Percentiles rank a stretch among this genome's conserved stretches.
Evolutionary conservation across 768 basidiomycete genomes (phyloP).

Genomic region (Kockovaella imperatae): DNA sequence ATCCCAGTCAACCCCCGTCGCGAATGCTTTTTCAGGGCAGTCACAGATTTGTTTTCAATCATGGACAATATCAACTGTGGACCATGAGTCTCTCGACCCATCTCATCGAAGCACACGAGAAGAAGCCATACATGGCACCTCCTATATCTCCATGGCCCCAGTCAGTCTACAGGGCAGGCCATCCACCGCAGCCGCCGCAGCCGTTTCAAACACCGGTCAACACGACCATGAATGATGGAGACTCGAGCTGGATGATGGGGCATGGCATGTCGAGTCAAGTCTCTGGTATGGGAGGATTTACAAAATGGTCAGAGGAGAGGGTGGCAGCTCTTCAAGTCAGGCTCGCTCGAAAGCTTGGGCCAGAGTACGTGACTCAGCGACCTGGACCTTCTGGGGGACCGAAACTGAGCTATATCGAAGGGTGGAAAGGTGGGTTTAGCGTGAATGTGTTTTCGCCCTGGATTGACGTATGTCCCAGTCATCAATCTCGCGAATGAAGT

Average conservation of each 20-base stretch:
- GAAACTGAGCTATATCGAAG: slow-evolving; percentile 82
- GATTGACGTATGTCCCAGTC: slow-evolving; percentile 45
- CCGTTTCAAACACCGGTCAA: slow-evolving; percentile 8
- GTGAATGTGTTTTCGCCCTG: not conserved
- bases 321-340: slow-evolving; percentile 70
- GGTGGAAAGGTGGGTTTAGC: slow-evolving; percentile 63
- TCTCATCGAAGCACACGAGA: slow-evolving; percentile 32
- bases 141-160: not conserved
- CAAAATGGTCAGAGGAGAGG: slow-evolving; percentile 59
- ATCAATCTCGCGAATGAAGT: slow-evolving; percentile 98
- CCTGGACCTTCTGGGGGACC: slow-evolving; percentile 73
- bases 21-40: no score
- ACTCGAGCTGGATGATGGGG: slow-evolving; percentile 11
- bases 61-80: slow-evolving; percentile 1
- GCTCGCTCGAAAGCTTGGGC: slow-evolving; percentile 79
- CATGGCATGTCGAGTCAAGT: slow-evolving; percentile 7
- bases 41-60: not conserved
- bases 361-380: slow-evolving; percentile 83
- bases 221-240: slow-evolving; percentile 6
- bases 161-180: slow-evolving; percentile 4
- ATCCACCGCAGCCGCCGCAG: no score
- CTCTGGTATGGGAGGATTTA: slow-evolving; percentile 46
- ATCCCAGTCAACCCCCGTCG: no score
- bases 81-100: slow-evolving; percentile 32
- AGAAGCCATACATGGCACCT: slow-evolving; percentile 16